phyloP scores from a whole-genome alignment of 306 rosid species.

The Vicia sativa region DNA sequence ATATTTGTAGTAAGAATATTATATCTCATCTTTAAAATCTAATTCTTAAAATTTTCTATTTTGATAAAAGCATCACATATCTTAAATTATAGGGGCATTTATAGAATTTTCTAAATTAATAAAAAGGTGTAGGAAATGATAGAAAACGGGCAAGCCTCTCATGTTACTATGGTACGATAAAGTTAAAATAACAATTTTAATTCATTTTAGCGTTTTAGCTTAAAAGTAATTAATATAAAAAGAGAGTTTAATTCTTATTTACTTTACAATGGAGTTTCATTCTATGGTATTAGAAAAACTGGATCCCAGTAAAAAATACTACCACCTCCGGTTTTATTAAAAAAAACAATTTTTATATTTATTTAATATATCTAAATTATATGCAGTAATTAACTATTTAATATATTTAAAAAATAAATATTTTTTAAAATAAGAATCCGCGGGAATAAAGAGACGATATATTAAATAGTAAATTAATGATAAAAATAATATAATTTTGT shows the following conservation, averaged over 20 bases:
- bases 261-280: neutral
- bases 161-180: conserved; percentile 51
- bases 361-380: no score
- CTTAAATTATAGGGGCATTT: conserved; percentile 41
- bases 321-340: no score
- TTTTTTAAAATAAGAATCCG: no score
- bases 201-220: conserved; percentile 44
- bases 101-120: conserved; percentile 12
- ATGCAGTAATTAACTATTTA: no score
- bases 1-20: neutral
- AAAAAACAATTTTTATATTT: no score
- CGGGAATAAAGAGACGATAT: no score
- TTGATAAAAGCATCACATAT: conserved; percentile 1
- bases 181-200: conserved; percentile 32
- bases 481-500: no score
- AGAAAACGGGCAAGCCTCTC: conserved; percentile 63
- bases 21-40: conserved; percentile 14
- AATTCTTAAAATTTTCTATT: conserved; percentile 19
- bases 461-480: no score
- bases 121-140: neutral
- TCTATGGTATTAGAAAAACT: neutral
- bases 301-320: neutral
- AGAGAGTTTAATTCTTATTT: neutral
- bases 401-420: no score
- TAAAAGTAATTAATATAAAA: conserved; percentile 11